These are phyloP conservation scores for Rhexocercosporidium sp. DNA, from an alignment of 2,329 filamentous ascomycete genomes.

Conservation along the genomic window DNA sequence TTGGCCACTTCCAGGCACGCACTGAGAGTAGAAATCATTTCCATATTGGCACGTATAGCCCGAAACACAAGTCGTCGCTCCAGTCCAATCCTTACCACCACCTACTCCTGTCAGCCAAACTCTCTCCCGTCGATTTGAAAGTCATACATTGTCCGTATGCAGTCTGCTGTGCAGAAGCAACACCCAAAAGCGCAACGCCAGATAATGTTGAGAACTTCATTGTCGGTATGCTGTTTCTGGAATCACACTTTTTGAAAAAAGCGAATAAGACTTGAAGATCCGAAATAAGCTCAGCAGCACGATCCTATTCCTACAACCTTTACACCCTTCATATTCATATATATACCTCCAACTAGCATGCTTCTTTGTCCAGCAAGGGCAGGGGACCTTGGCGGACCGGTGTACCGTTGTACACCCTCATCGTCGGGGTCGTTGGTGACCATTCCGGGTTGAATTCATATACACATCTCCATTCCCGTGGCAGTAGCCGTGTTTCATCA, in stretches of 20 bases:
- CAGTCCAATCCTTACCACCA: slow-evolving; percentile 40
- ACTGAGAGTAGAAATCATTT: slow-evolving; percentile 44
- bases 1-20: slow-evolving; percentile 28
- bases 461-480: too few relatives aligned
- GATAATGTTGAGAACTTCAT: neutral
- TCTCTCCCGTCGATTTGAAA: neutral
- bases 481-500: too few relatives aligned
- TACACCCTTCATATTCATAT: too few relatives aligned
- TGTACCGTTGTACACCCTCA: neutral
- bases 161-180: slow-evolving; percentile 15
- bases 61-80: slow-evolving; percentile 39
- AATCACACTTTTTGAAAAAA: neutral
- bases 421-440: neutral
- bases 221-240: neutral
- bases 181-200: neutral
- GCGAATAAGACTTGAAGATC: neutral
- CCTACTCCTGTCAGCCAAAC: neutral
- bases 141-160: slow-evolving; percentile 25
- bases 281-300: neutral
- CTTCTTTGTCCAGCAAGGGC: neutral
- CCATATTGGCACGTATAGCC: slow-evolving; percentile 38
- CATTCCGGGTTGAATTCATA: too few relatives aligned
- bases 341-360: neutral
- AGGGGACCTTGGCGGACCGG: slow-evolving; percentile 1
- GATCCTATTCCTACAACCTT: neutral